Base-by-base conservation (phyloP, 192 early-diverging fungal genomes). In the Linnemannia zychae region DNA sequence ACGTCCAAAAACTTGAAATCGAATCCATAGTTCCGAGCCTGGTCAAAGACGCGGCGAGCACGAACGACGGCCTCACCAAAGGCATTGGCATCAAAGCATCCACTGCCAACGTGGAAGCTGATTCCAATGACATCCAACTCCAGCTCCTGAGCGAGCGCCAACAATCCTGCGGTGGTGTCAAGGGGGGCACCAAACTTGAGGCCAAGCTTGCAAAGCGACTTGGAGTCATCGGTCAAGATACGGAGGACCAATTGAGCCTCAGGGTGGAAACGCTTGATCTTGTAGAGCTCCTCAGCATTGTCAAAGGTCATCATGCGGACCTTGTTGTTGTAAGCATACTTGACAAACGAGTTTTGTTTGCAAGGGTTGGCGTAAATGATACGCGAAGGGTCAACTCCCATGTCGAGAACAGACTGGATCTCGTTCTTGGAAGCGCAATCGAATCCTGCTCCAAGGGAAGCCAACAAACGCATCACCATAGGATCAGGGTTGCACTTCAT, bases 321-420 rank as follows among this genome's bases (percentile, higher is more conserved):
- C 74, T 94, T 93, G 67, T 93, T 90, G 34, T 87, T 86, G 33
- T 88, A 87, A 3, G 98, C 97, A 77, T 92, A 98, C 63, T 96
- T 95, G 84, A 99, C 92, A 88, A 98, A 98, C 7, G 97, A 97
- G 67, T 93, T 91, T 76, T 97, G 97, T 91, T 99, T 99, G 93
- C 99, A 99, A n/a, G 98, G 98, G 90, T 99, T 98, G 72, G 99
- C 98, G 74, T 98, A 99, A 75, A 99, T 98, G 86, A 99, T 95
- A 57, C 93, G 90, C 4, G 81, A 89, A 7, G 96, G 90, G 40
- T 93, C 90, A 9, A 94, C 93, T 70, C 96, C 96, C 48, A 93
- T 79, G 40, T 92, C 89, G 50, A 99, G 90, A 49, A 94, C 94
- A 57, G 92, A 91, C 76, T 96, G 92, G 34, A 99, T 95, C 92